phyloP scores from a whole-genome alignment of 495 filamentous ascomycete species.

The Staphylotrichum longicolle region DNA sequence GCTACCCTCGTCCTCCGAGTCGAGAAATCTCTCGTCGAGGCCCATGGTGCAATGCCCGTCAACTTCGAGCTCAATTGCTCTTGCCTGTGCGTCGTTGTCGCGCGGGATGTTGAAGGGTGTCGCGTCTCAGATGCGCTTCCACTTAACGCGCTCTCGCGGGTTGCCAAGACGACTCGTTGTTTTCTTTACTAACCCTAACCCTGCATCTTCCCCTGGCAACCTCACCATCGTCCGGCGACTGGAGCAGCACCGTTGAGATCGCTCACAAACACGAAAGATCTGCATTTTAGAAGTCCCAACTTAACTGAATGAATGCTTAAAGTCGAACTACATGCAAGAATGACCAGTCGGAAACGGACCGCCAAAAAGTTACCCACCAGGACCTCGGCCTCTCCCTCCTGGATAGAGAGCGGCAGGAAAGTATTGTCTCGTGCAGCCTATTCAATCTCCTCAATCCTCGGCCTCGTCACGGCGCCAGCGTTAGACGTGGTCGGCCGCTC shows the following conservation, averaged over 20 bases:
- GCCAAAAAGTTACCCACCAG: too few species aligned
- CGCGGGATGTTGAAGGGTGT: background rate
- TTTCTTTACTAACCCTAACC: constrained; percentile 3
- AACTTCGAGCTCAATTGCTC: background rate
- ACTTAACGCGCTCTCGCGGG: constrained; percentile 18
- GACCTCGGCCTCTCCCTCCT: too few species aligned
- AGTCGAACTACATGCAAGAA: too few species aligned
- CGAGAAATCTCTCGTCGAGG: constrained; percentile 28
- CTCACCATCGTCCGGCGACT: background rate
- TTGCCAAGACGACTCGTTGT: background rate
- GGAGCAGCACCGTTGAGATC: too few species aligned
- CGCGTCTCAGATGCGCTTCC: background rate
- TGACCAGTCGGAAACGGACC: too few species aligned
- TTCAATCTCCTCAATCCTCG: constrained; percentile 50
- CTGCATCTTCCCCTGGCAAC: background rate
- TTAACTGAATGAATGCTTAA: too few species aligned
- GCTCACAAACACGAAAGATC: too few species aligned
- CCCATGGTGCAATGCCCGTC: constrained; percentile 18
- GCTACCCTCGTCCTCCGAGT: constrained; percentile 35
- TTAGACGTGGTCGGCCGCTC: constrained; percentile 22
- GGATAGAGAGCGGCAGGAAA: too few species aligned
- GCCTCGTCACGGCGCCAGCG: constrained; percentile 30
- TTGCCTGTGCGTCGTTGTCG: background rate
- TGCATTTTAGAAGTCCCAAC: too few species aligned
- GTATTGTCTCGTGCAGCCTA: constrained; percentile 9